Evolutionary conservation across 2,329 filamentous ascomycete genomes (phyloP), one percentile per base, ranked within the genome.

Genomic region (Phoma sp.): DNA sequence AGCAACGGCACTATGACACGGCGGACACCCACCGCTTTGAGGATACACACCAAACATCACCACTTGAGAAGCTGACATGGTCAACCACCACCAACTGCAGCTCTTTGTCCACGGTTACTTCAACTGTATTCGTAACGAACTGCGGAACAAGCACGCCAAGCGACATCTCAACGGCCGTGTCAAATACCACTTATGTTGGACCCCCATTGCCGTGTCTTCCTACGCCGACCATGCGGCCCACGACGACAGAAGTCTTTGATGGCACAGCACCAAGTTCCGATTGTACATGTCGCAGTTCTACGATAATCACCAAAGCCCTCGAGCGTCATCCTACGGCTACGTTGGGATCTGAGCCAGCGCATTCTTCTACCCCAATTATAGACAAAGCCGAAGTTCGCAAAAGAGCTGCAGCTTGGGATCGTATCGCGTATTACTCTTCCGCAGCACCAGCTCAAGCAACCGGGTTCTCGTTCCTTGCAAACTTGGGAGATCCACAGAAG

Each of bases 381-480:
- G 44, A 35, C 15, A 32, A 32, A 9, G 36, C 37, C 13, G 24
- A 41, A 3, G 21, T 51, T 4, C 46, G 9, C 44, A 57, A 50
- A 40, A 43, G 54, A 22, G 59, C 60, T 46, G 60, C 53, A 36
- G 58, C 58, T 32, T 84, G 80, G 75, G 69, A 64, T 40, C 76
- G 81, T 33, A 74, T 80, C 46, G 78, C 77, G 24, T 82, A 80
- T 64, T 84, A 84, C 61, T 71, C 79, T 47, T 75, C 81, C 7
- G 67, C 65, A 47, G 62, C 65, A 12, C 67, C 71, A 21, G 67
- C 68, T 21, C 76, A 74, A 51, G 75, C 80, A 19, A 77, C 84
- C 21, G 84, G 84, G 13, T 68, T 88, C 22, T 80, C 80, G 27
- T 88, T 87, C 74, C 72, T 87, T 32, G 85, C 85, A 62, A 82